These are phyloP conservation scores for Acanthamoeba divionensis DNA, from an alignment of 208 protist genomes.

Conservation along the genomic window DNA sequence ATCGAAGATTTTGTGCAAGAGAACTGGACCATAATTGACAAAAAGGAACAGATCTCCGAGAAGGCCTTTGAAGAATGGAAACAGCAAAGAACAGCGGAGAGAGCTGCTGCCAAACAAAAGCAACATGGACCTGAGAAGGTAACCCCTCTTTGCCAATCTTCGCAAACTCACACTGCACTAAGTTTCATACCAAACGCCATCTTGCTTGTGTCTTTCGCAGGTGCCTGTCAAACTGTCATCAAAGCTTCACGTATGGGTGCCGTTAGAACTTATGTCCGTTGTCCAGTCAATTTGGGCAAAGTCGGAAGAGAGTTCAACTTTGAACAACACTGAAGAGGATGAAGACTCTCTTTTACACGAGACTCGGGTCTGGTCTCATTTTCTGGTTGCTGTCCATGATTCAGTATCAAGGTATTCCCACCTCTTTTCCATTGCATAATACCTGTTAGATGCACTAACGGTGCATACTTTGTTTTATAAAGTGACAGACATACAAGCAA, in stretches of 20 bases:
- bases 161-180: not conserved
- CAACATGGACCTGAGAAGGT: constrained; percentile 36
- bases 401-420: not conserved
- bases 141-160: not conserved
- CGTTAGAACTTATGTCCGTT: constrained; percentile 31
- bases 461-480: not conserved
- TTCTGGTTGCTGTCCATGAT: constrained; percentile 1
- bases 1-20: too few species aligned
- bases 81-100: not conserved
- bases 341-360: constrained; percentile 3
- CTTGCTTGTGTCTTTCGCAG: not conserved
- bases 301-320: constrained; percentile 19
- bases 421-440: not conserved
- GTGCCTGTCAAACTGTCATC: constrained; percentile 50
- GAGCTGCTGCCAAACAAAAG: constrained; percentile 39
- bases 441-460: not conserved
- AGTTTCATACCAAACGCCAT: not conserved
- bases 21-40: constrained; percentile 23
- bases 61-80: constrained; percentile 41
- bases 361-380: constrained; percentile 37
- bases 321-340: not conserved
- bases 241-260: constrained; percentile 45
- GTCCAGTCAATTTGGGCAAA: constrained; percentile 45
- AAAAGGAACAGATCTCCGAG: constrained; percentile 23
- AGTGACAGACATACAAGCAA: too few species aligned